Evolutionary conservation across 2,329 filamentous ascomycete genomes (phyloP), one percentile per base, ranked within the genome.

Genomic region (Boeremia lycopersici): DNA sequence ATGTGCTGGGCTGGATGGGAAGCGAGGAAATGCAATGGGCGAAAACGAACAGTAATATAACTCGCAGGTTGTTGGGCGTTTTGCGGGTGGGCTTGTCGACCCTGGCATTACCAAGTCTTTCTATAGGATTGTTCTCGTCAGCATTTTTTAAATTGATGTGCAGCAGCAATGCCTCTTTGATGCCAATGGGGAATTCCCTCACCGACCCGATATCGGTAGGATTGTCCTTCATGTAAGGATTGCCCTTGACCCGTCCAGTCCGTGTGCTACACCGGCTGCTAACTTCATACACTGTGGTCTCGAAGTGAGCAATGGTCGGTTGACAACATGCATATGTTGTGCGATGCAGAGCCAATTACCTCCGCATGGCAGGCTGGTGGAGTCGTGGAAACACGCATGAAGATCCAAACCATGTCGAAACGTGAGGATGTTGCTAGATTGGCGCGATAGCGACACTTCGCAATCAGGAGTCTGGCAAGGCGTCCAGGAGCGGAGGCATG

Each of bases 341-440:
- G 46, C 31, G 26, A 45, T 38, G 30, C 34, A 39, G 13, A 38
- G 25, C 3, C 11, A 19, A 9, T 17, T 30, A 47, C 36, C 38
- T 34, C 31, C 35, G 40, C 52, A 46, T 55, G 36, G 36, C 25
- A 36, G 29, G 12, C n/a, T 33, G 36, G 46, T 50, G 46, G 46
- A 36, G 52, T 23, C 9, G 23, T 53, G 47, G 44, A 36, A 43
- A 25, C 31, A 19, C 34, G 57, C 42, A 45, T 50, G 38, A 51
- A 35, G 41, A 49, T 50, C 34, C 13, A 36, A 34, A 48, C 13
- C 26, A 40, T 26, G n/a, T 45, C 45, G 51, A 53, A 56, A 60
- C 41, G 47, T 23, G 31, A 48, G 44, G 41, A 26, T 33, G 35
- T 15, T 25, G 29, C 29, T 36, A 40, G 23, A 41, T 23, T 56